Conservation (phyloP, 345 rosid genomes). For the Heritiera littoralis region DNA sequence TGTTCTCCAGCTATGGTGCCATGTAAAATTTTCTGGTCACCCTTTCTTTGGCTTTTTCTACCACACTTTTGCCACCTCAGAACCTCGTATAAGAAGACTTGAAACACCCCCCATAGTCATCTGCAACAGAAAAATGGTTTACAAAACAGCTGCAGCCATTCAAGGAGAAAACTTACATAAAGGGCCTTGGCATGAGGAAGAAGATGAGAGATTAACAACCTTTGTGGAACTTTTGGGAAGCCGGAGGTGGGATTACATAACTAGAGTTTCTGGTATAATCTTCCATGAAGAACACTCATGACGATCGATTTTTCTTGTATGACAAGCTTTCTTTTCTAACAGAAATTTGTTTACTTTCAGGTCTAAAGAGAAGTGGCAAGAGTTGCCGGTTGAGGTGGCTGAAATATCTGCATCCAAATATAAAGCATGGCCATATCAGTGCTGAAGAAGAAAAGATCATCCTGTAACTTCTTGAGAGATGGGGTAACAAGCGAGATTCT, state of each 20-base stretch:
- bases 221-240: constrained; percentile 55
- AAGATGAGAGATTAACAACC: constrained; percentile 48
- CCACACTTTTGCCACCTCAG: constrained; percentile 24
- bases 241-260: constrained; percentile 69
- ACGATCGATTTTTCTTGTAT: background rate
- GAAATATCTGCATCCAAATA: constrained; percentile 62
- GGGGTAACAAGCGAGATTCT: constrained; percentile 74
- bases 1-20: constrained; percentile 41
- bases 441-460: constrained; percentile 60
- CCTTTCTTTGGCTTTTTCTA: constrained; percentile 13
- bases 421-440: constrained; percentile 59
- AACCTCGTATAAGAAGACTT: constrained; percentile 21
- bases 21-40: constrained; percentile 44
- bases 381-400: constrained; percentile 77
- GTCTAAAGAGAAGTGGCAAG: constrained; percentile 71
- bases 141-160: constrained; percentile 25
- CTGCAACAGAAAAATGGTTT: constrained; percentile 24
- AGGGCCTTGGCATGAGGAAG: constrained; percentile 71
- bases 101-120: background rate
- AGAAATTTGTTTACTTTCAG: constrained; percentile 28
- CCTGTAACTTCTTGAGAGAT: constrained; percentile 50
- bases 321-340: background rate
- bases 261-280: constrained; percentile 49
- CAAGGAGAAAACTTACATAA: constrained; percentile 43
- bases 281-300: background rate